phyloP scores from a whole-genome alignment of 108 stramenopile species.

The Nitzschia sp. region DNA sequence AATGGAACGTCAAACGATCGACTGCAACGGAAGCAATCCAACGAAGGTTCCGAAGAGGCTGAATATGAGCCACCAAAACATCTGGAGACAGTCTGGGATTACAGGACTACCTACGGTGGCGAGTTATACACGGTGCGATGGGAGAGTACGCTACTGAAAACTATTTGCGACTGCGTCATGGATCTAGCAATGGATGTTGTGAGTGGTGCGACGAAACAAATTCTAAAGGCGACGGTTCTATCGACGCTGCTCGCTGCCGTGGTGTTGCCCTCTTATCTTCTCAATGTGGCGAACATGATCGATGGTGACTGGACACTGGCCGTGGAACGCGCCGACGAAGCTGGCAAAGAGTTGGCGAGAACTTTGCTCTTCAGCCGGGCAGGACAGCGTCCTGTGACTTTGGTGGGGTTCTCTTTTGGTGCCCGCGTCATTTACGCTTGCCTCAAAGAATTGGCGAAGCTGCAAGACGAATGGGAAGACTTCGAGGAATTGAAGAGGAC shows the following conservation, averaged over 20 bases:
- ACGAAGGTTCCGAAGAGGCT: slow-evolving; percentile 16
- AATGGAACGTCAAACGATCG: not conserved
- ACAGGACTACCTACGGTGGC: slow-evolving; percentile 71
- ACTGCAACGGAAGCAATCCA: not conserved
- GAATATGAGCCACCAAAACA: slow-evolving; percentile 58
- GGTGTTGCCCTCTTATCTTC: slow-evolving; percentile 73
- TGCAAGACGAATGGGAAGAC: slow-evolving; percentile 81
- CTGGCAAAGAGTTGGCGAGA: slow-evolving; percentile 88
- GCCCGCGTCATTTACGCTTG: slow-evolving; percentile 93
- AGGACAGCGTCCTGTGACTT: slow-evolving; percentile 90
- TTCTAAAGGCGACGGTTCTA: slow-evolving; percentile 79
- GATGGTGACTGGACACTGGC: slow-evolving; percentile 93
- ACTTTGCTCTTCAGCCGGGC: slow-evolving; percentile 80
- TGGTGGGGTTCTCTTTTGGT: slow-evolving; percentile 95
- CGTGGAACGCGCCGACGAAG: slow-evolving; percentile 86
- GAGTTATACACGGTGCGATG: slow-evolving; percentile 83
- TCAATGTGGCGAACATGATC: slow-evolving; percentile 80
- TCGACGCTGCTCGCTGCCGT: slow-evolving; percentile 78
- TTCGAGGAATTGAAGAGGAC: slow-evolving; percentile 42
- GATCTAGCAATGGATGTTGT: slow-evolving; percentile 79
- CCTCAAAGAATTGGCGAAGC: slow-evolving; percentile 86
- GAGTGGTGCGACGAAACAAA: slow-evolving; percentile 66
- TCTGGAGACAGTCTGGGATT: slow-evolving; percentile 79
- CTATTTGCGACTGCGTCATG: slow-evolving; percentile 74
- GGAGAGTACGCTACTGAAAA: slow-evolving; percentile 77